Evolutionary conservation across 1,284 basidiomycete genomes (phyloP).

Genomic region (Ustilago hordei): DNA sequence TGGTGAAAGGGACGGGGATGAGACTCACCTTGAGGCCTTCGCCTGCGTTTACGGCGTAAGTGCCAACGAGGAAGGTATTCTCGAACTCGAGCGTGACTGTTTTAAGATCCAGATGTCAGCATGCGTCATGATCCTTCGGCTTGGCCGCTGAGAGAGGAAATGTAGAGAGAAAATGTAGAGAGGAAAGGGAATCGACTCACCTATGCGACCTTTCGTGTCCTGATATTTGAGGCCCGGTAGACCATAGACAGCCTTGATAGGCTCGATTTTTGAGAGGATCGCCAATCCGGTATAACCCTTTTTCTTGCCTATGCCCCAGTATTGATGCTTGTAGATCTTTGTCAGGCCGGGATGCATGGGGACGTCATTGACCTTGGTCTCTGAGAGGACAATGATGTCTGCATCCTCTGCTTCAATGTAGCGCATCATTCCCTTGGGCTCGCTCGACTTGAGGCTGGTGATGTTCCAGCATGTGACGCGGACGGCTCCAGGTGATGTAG

Average conservation of each 20-base stretch:
- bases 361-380: conserved; percentile 65
- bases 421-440: conserved; percentile 62
- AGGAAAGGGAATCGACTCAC: conserved; percentile 17
- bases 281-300: conserved; percentile 78
- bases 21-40: conserved; percentile 78
- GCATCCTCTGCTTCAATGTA: conserved; percentile 67
- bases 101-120: conserved; percentile 56
- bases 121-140: background rate
- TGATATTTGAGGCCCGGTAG: conserved; percentile 73
- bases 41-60: conserved; percentile 90
- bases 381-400: conserved; percentile 63
- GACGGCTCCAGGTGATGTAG: conserved; percentile 28
- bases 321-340: conserved; percentile 60
- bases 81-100: conserved; percentile 84
- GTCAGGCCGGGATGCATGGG: conserved; percentile 58
- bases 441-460: conserved; percentile 60
- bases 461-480: conserved; percentile 66
- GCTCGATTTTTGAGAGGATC: conserved; percentile 81
- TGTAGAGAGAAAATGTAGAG: too few relatives aligned
- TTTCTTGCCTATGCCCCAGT: conserved; percentile 66
- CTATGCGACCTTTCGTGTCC: conserved; percentile 56
- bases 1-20: background rate
- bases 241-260: conserved; percentile 73
- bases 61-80: conserved; percentile 79
- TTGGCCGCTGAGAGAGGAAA: background rate